phyloP scores from a whole-genome alignment of 2,329 filamentous ascomycete genomes.

The Xylaria polymorpha region DNA sequence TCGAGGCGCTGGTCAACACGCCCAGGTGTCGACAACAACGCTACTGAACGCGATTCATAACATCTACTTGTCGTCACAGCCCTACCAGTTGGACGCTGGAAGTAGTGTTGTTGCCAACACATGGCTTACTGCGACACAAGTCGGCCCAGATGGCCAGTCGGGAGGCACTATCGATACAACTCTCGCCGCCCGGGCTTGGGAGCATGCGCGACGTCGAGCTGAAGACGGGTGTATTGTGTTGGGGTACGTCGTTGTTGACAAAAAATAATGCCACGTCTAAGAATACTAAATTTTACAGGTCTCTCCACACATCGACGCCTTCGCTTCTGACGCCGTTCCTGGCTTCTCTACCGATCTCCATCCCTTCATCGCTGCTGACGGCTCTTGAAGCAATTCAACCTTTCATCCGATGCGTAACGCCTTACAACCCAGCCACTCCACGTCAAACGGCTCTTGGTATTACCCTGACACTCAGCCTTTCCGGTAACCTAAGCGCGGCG shows the following conservation, averaged over 20 bases:
- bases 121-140: constrained; percentile 84
- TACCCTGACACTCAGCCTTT: constrained; percentile 82
- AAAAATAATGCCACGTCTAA: not conserved
- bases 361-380: constrained; percentile 80
- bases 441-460: constrained; percentile 84
- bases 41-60: constrained; percentile 93
- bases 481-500: constrained; percentile 81
- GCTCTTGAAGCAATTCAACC: constrained; percentile 85
- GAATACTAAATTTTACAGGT: constrained; percentile 63
- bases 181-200: constrained; percentile 87
- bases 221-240: constrained; percentile 95
- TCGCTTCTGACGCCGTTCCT: constrained; percentile 86
- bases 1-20: constrained; percentile 72
- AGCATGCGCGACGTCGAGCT: constrained; percentile 92
- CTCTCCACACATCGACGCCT: constrained; percentile 87
- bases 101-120: constrained; percentile 95
- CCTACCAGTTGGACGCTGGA: constrained; percentile 89
- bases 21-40: constrained; percentile 91
- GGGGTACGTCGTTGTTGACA: constrained; percentile 70
- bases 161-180: constrained; percentile 85
- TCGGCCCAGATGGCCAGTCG: constrained; percentile 73
- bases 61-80: constrained; percentile 81
- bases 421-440: constrained; percentile 85
- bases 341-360: constrained; percentile 79
- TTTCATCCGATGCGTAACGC: constrained; percentile 88